These are phyloP conservation scores for Rhizophlyctis rosea DNA, from an alignment of 192 early-diverging fungal genomes.

Conservation along the genomic window DNA sequence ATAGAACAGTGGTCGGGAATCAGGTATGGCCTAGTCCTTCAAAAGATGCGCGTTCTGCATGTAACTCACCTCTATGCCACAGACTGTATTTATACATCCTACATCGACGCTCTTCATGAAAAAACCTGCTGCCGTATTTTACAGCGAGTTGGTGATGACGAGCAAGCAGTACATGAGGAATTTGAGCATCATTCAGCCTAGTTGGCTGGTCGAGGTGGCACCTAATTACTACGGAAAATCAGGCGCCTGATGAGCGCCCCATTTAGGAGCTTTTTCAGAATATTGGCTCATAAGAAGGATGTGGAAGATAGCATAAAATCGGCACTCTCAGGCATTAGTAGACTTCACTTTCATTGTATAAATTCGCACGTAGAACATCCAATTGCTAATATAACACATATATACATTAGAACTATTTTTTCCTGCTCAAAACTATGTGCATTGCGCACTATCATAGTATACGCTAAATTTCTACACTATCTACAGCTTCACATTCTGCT, in stretches of 20 bases:
- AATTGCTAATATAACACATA: no score
- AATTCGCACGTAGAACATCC: no score
- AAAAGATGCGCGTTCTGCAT: background rate
- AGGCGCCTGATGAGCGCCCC: background rate
- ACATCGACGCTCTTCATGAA: constrained; percentile 79
- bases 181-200: constrained; percentile 72
- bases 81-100: constrained; percentile 86
- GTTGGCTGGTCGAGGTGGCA: constrained; percentile 77
- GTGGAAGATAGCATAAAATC: no score
- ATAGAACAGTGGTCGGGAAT: constrained; percentile 65
- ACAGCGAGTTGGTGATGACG: constrained; percentile 88
- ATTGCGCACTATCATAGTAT: no score
- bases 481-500: no score
- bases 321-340: no score
- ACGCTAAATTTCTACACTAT: no score
- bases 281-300: no score
- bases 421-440: no score
- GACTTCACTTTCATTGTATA: no score
- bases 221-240: constrained; percentile 61
- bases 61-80: constrained; percentile 3
- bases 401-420: no score
- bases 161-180: constrained; percentile 85
- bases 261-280: no score
- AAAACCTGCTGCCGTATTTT: constrained; percentile 76
- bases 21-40: constrained; percentile 36